Base-by-base conservation (phyloP, 2,329 filamentous ascomycete genomes). In the Ophiognomonia clavigignenti-juglandacearum region DNA sequence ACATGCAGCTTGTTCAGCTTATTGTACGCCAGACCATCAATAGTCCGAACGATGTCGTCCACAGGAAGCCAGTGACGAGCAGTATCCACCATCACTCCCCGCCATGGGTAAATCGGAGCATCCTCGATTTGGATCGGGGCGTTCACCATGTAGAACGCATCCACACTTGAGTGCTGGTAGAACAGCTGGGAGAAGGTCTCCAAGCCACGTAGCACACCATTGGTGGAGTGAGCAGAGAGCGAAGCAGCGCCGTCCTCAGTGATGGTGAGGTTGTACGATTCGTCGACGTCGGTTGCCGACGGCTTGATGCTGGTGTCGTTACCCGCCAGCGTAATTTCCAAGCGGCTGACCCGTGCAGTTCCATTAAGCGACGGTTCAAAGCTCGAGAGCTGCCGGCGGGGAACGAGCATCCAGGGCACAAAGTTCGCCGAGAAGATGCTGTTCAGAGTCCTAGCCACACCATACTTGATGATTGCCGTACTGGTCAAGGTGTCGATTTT, bases 1-100 rank as follows among this genome's bases (percentile, higher is more conserved):
- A 92, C 71, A 65, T 93, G 88, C 47, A 95, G 74, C 6, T 82
- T 75, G 67, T 93, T 93, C 72, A 93, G 77, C 70, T 95, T 93
- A 70, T 83, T 88, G 77, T 82, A 89, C 1, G 85, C 72, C 54
- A 86, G 67, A 34, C 82, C 85, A 59, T 95, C 86, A 54, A 96
- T 86, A 44, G 83, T 88, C 42, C 82, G 80, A 59, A 83, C 74
- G 55, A 95, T 83, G 57, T 86, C 79, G 4, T 71, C 63, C 20
- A 87, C 68, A 1, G 79, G 74, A 64, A 85, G 87, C 67, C 76
- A 93, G 59, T 82, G 84, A 49, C 90, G 76, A 3, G 86, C 76
- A 35, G 88, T 81, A 59, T 95, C 90, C 56, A 95, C 70, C 57
- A 93, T 83, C 44, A 95, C 65, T 11, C 90, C 89, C 37, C 90